Conservation (phyloP, 208 protist genomes). For the Crithidia acanthocephali region DNA sequence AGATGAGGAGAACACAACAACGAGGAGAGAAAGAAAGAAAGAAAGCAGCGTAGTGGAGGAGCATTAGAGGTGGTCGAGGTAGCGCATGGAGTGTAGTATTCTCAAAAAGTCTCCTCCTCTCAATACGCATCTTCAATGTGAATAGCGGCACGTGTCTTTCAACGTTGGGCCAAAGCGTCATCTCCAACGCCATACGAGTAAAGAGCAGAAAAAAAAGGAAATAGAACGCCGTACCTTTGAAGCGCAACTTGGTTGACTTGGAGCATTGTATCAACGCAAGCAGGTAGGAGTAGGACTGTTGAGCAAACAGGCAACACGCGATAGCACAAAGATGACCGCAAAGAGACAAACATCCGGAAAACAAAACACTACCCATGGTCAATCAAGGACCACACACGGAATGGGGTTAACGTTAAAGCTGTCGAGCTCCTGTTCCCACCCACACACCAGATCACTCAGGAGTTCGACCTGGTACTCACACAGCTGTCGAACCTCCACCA, state of each 20-base stretch:
- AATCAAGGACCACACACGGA: constrained; percentile 65
- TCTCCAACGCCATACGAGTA: no score
- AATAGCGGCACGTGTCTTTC: no score
- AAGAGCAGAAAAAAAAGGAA: background rate
- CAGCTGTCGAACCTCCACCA: constrained; percentile 68
- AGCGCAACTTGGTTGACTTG: no score
- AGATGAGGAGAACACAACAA: background rate
- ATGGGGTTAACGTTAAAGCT: constrained; percentile 77
- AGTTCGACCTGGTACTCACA: constrained; percentile 74
- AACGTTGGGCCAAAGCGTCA: no score
- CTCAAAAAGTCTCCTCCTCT: no score
- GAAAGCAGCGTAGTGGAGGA: no score
- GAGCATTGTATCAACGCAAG: background rate
- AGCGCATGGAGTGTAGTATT: no score
- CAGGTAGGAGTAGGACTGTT: background rate
- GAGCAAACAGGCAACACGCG: no score
- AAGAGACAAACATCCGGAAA: constrained; percentile 2
- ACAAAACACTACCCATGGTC: background rate
- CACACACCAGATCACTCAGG: constrained; percentile 59
- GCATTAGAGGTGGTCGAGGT: no score
- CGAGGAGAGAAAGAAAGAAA: no score
- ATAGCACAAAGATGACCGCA: background rate
- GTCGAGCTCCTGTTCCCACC: constrained; percentile 73
- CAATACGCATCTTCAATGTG: no score
- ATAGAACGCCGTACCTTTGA: no score